Evolutionary conservation across 768 basidiomycete genomes (phyloP), one percentile per base, ranked within the genome.

Genomic region (Russula dissimulans): DNA sequence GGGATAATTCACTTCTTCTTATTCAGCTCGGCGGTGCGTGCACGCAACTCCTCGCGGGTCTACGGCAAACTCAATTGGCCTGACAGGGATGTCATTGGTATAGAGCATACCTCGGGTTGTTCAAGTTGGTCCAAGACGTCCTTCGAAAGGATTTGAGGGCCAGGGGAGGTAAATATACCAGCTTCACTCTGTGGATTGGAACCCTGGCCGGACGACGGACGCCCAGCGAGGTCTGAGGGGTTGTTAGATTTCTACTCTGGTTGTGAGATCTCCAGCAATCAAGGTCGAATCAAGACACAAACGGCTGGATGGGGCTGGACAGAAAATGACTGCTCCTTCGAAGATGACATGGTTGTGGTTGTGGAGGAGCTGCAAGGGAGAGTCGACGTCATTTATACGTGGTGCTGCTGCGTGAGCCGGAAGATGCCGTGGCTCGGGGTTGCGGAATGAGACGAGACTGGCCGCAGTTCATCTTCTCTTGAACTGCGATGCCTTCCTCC

Each of bases 401-500:
- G 0, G 12, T 2, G 8, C 1, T 6, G 36, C 8, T 46, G 2
- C 22, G 22, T 26, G 22, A 2, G 22, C 22, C 57, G 57, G 57
- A 11, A 46, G 34, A 29, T 59, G 55, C 55, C 54, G 56, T n/a
- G 54, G 5, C n/a, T 17, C 15, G 22, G 11, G 53, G 7, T 29
- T 8, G 11, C 6, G 26, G 26, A 12, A 29, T 1, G 47, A 14
- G 57, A 42, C 38, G 49, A 11, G 10, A 41, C 39, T 38, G 14
- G 12, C 4, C 39, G 15, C 39, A 41, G 15, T 41, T 26, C 22
- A 26, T 26, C 15, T 38, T 26, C 60, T 56, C 52, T 61, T 34
- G 31, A 61, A n/a, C 54, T 17, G 34, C 41, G 52, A 94, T 93
- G 91, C 87, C 91, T 14, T 73, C 84, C 12, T 82, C 83, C 62